Base-by-base conservation (phyloP, 768 basidiomycete species). In the Leccinellum rugosiceps region DNA sequence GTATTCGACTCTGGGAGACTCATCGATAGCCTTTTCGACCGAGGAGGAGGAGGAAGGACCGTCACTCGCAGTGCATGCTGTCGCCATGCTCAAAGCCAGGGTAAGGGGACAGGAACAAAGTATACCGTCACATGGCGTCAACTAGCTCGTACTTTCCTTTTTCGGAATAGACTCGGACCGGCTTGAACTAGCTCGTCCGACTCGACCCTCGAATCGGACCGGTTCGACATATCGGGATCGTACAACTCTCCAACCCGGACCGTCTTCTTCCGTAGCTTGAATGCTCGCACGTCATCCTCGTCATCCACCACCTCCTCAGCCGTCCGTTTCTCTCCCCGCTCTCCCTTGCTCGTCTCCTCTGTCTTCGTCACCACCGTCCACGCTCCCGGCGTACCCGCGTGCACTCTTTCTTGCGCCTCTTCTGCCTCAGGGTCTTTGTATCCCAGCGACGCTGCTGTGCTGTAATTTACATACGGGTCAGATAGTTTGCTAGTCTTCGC, bases 391-490 rank as follows among this genome's bases (percentile, higher is more conserved):
- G 85, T 74, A 13, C 92, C 93, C 65, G 90, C 83, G 14, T 76
- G 81, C 49, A 77, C 79, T 23, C 82, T 78, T 45, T 81, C 76
- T 53, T 85, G 82, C 2, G 79, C 76, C 65, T 88, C 87, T 57
- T 89, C 90, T 8, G 78, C 85, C 58, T 92, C 90, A 2, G 87
- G 88, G 65, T 96, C 94, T 10, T 65, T 76, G 65, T 83, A 87
- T 1, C 95, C 95, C 1, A 98, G 79, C 1, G 87, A 90, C 49
- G 83, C 87, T 0, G 96, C 88, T 0, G 93, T 94, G 11, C 92
- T 85, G 72, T 98, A 99, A 70, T 96, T 89, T 1, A 88, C 80
- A 58, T 83, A 86, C n/a, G 81, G 83, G 64, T 87, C 84, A 1
- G 84, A 77, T 11, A 85, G 79, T 67, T 83, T 86, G 5, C 69